phyloP scores from a whole-genome alignment of 495 filamentous ascomycete species.

The Trichoderma parareesei region DNA sequence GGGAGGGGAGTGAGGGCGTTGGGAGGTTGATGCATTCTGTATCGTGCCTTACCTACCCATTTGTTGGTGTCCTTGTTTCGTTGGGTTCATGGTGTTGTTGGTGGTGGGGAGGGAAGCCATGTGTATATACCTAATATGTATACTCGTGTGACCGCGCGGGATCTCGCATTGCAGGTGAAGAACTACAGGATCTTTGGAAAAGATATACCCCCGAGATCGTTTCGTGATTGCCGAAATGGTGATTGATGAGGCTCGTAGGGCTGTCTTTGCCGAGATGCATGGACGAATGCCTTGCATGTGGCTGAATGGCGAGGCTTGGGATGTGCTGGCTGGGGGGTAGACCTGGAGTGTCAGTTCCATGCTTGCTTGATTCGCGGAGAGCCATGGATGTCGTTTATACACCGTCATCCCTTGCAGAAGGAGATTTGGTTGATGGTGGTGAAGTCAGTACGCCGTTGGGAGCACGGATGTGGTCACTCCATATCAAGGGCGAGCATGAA shows the following conservation, averaged over 20 bases:
- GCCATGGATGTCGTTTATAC: no score
- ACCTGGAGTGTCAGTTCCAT: background rate
- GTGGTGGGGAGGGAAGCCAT: background rate
- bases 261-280: background rate
- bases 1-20: constrained; percentile 55
- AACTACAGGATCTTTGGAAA: no score
- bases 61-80: background rate
- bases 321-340: background rate
- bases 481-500: no score
- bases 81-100: background rate
- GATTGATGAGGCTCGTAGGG: background rate
- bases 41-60: no score
- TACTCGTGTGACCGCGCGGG: no score
- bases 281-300: background rate
- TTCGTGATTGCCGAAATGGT: background rate
- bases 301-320: background rate
- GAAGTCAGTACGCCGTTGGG: no score
- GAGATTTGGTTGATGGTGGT: no score
- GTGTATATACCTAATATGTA: background rate
- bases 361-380: no score
- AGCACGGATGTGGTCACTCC: no score
- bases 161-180: no score
- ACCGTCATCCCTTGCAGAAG: no score
- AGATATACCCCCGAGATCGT: background rate
- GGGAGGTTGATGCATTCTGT: background rate